Base-by-base conservation (phyloP, 202 grass and related monocot species). In the Musa balbisiana region DNA sequence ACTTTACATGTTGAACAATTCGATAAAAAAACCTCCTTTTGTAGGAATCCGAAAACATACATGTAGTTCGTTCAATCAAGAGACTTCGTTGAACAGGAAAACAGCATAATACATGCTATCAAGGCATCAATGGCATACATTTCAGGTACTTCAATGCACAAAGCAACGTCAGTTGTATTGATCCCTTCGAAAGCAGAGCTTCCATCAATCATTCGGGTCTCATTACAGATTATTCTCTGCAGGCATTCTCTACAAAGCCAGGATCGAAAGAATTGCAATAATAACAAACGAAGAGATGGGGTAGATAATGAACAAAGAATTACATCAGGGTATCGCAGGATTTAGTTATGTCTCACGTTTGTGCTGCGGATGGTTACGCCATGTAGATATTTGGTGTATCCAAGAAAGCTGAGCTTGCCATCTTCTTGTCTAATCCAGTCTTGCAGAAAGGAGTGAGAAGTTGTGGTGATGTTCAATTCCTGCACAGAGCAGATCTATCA, bases 371-470 rank as follows among this genome's bases (percentile, higher is more conserved):
- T 84, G 2, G 95, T 99, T 43, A 99, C 89, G 33, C 95, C 95
- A 76, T 99, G 95, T 74, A 99, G 92, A 83, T 94, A 99, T 90
- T 94, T 99, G 74, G 95, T 99, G 73, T 86, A 98, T 2, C 95
- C 95, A 43, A 94, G 89, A 83, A 94, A 90, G 64, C 86, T 98
- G 69, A 98, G 87, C 79, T 94, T 98, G 73, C 95, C 95, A 62
- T 98, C 94, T 1, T 91, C 83, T 75, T 87, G 91, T 88, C 91
- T 90, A 82, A 98, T 94, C 95, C 91, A 98, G 75, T 98, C 95
- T 88, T 92, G 87, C 67, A 98, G 82, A 49, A 94, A 86, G 54
- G 87, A 84, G 80, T 92, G 87, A 79, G 86, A 83, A 1, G 87
- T 87, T 11, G 87, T 71, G 19, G 86, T 79, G 49, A 99, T 81